These are phyloP conservation scores for Peziza echinospora DNA, from an alignment of 495 filamentous ascomycete species.

Conservation along the genomic window DNA sequence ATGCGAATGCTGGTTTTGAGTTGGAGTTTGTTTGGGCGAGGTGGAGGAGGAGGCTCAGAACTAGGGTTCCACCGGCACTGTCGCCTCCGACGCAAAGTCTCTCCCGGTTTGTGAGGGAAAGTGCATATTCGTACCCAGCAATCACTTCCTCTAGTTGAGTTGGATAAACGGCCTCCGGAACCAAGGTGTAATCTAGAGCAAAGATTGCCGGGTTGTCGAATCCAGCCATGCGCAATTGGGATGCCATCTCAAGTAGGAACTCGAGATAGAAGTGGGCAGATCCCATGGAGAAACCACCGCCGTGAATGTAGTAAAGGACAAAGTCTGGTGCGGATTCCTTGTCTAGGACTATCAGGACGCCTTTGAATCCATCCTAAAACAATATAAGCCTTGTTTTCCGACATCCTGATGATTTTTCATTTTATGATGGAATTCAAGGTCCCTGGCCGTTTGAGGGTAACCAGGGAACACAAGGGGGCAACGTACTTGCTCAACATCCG, in stretches of 20 bases:
- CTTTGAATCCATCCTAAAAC: slow-evolving; percentile 25
- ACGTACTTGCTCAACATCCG: too few species aligned
- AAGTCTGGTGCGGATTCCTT: slow-evolving; percentile 36
- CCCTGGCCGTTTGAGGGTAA: too few species aligned
- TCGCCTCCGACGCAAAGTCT: slow-evolving; percentile 47
- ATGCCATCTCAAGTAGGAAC: slow-evolving; percentile 46
- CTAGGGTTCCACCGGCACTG: slow-evolving; percentile 49
- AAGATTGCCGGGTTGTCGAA: slow-evolving; percentile 58
- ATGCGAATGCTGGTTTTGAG: slow-evolving; percentile 29
- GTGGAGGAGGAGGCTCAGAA: slow-evolving; percentile 42
- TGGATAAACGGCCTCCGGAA: slow-evolving; percentile 50
- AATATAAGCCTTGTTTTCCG: not conserved
- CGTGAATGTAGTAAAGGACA: slow-evolving; percentile 53
- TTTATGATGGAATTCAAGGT: not conserved
- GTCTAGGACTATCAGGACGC: slow-evolving; percentile 39
- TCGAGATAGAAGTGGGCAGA: slow-evolving; percentile 62
- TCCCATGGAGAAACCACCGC: slow-evolving; percentile 63
- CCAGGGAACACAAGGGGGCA: too few species aligned
- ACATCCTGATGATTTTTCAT: not conserved
- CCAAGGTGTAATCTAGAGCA: slow-evolving; percentile 54
- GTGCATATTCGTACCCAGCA: slow-evolving; percentile 41
- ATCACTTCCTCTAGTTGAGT: slow-evolving; percentile 43
- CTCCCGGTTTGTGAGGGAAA: slow-evolving; percentile 31
- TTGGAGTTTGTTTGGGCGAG: slow-evolving; percentile 24
- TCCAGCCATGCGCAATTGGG: slow-evolving; percentile 32